Evolutionary conservation across 306 rosid genomes (phyloP).

Genomic region (Prunus davidiana): DNA sequence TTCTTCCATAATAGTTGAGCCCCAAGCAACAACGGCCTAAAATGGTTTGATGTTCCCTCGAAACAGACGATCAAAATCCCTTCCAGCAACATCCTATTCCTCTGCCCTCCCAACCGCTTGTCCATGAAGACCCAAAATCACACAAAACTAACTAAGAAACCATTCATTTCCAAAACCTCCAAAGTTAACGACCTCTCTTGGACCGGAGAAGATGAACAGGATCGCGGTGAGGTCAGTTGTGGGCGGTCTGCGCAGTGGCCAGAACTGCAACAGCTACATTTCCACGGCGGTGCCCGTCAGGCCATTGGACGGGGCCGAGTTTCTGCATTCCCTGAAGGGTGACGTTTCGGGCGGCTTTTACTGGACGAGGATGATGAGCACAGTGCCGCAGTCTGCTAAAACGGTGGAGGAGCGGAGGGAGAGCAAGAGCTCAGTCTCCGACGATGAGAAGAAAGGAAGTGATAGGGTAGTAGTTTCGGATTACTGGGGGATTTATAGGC

Average conservation of each 20-base stretch:
- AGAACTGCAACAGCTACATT: conserved; percentile 21
- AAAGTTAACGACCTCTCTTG: background rate
- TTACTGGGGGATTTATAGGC: conserved; percentile 77
- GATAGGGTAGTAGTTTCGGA: conserved; percentile 31
- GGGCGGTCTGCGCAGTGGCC: conserved; percentile 34
- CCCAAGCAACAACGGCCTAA: background rate
- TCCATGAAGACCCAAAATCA: background rate
- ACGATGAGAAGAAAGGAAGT: conserved; percentile 16
- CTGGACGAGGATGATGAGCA: conserved; percentile 41
- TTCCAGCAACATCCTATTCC: background rate
- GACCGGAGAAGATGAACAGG: conserved; percentile 37
- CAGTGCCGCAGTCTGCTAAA: conserved; percentile 5
- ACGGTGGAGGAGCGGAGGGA: conserved; percentile 20
- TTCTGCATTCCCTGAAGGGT: background rate
- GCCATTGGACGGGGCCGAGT: background rate
- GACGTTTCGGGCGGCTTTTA: conserved; percentile 26
- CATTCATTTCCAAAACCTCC: background rate
- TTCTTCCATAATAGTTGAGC: background rate
- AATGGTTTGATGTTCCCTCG: background rate
- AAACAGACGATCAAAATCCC: background rate
- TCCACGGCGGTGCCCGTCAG: conserved; percentile 21
- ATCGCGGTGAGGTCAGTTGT: conserved; percentile 34
- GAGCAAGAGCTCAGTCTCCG: background rate
- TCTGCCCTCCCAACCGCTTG: background rate
- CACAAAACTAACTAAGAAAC: background rate